phyloP scores from a whole-genome alignment of 2,329 filamentous ascomycete species.

The Alternaria sp. region DNA sequence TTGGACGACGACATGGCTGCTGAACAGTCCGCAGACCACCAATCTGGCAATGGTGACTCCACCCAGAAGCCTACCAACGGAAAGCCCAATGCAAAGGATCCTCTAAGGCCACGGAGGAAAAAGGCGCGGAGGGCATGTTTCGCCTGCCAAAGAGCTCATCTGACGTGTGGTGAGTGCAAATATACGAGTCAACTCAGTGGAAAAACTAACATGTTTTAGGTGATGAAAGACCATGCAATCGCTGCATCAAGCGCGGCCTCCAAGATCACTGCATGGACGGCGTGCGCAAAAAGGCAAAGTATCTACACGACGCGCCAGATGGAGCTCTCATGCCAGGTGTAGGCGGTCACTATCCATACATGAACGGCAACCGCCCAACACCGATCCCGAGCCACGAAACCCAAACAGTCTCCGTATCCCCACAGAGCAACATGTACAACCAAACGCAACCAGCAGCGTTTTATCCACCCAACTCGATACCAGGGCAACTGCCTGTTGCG shows the following conservation, averaged over 20 bases:
- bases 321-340: constrained; percentile 89
- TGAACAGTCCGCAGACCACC: constrained; percentile 50
- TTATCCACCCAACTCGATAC: constrained; percentile 53
- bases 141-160: constrained; percentile 94
- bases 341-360: constrained; percentile 70
- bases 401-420: constrained; percentile 35
- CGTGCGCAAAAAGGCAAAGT: constrained; percentile 98
- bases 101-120: constrained; percentile 86
- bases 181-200: neutral
- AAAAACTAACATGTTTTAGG: constrained; percentile 62
- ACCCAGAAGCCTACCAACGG: constrained; percentile 43
- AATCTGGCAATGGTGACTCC: constrained; percentile 47
- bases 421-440: constrained; percentile 56
- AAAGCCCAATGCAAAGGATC: constrained; percentile 77
- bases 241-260: constrained; percentile 92
- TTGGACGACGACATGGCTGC: constrained; percentile 55
- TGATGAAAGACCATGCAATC: constrained; percentile 91
- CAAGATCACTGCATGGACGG: constrained; percentile 94
- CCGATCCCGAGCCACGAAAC: constrained; percentile 39
- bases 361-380: constrained; percentile 58
- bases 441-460: constrained; percentile 47
- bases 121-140: constrained; percentile 96
- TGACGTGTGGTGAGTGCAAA: constrained; percentile 89
- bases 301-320: constrained; percentile 92
- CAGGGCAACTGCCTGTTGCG: constrained; percentile 53